phyloP scores from a whole-genome alignment of 768 basidiomycete genomes.

The Leccinellum rugosiceps region DNA sequence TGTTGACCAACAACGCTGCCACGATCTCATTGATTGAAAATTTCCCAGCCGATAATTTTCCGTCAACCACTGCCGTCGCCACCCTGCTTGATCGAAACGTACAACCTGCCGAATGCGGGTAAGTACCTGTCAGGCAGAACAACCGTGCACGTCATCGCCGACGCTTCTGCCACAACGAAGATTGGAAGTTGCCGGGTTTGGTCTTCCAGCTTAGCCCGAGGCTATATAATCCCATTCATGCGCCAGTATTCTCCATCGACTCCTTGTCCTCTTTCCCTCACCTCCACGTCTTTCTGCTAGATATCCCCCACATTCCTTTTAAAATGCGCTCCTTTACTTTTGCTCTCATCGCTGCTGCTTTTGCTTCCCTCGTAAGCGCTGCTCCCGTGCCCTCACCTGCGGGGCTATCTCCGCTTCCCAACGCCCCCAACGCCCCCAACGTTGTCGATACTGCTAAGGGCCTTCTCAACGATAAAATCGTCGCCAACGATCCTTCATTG shows the following conservation, averaged over 20 bases:
- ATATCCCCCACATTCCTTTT: constrained; percentile 32
- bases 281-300: constrained; percentile 8
- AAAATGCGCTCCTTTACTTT: constrained; percentile 36
- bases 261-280: constrained; percentile 15
- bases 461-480: background rate
- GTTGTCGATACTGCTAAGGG: background rate
- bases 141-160: background rate
- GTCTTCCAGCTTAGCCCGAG: background rate
- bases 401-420: background rate
- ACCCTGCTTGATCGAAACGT: too few species aligned
- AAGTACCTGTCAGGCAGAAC: too few species aligned
- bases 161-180: background rate
- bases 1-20: background rate
- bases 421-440: background rate
- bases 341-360: constrained; percentile 26
- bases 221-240: background rate
- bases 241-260: constrained; percentile 11
- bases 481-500: background rate
- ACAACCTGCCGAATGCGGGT: too few species aligned
- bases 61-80: background rate
- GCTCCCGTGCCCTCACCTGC: constrained; percentile 11
- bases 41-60: background rate
- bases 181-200: background rate
- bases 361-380: constrained; percentile 28
- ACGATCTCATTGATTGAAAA: too few species aligned